Evolutionary conservation across 2,329 filamentous ascomycete genomes (phyloP).

Genomic region (Aspergillus sp.): DNA sequence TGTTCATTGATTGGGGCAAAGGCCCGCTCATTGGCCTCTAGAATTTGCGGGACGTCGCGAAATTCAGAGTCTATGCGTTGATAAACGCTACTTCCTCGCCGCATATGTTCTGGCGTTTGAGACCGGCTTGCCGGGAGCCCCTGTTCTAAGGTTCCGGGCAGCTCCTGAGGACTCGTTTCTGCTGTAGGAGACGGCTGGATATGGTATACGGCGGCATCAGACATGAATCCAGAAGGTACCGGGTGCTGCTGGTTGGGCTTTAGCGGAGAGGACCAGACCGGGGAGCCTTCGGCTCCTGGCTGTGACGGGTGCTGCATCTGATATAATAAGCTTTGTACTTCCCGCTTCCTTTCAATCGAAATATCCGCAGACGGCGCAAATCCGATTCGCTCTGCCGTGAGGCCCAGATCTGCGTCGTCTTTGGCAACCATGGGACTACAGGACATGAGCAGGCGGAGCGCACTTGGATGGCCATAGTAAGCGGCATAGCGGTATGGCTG

Average conservation of each 20-base stretch:
- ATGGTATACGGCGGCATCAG: not conserved
- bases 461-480: conserved; percentile 39
- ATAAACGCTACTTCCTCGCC: conserved; percentile 10
- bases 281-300: not conserved
- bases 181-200: not conserved
- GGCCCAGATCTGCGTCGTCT: conserved; percentile 18
- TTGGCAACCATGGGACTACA: conserved; percentile 18
- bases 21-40: conserved; percentile 1
- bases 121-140: conserved; percentile 29
- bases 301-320: conserved; percentile 6
- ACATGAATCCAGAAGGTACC: not conserved
- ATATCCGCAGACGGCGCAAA: conserved; percentile 27
- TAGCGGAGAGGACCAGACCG: not conserved
- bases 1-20: not conserved
- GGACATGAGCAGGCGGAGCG: conserved; percentile 36
- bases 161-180: conserved; percentile 19
- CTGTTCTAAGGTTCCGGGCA: conserved; percentile 30
- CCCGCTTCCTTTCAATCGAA: conserved; percentile 23
- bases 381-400: conserved; percentile 24
- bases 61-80: not conserved
- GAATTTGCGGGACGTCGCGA: not conserved
- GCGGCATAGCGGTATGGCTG: conserved; percentile 42
- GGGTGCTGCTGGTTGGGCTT: not conserved
- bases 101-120: conserved; percentile 30
- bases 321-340: conserved; percentile 23